These are phyloP conservation scores for Tetragonia tetragonoides DNA, from an alignment of 148 eudicot genomes.

Conservation along the genomic window DNA sequence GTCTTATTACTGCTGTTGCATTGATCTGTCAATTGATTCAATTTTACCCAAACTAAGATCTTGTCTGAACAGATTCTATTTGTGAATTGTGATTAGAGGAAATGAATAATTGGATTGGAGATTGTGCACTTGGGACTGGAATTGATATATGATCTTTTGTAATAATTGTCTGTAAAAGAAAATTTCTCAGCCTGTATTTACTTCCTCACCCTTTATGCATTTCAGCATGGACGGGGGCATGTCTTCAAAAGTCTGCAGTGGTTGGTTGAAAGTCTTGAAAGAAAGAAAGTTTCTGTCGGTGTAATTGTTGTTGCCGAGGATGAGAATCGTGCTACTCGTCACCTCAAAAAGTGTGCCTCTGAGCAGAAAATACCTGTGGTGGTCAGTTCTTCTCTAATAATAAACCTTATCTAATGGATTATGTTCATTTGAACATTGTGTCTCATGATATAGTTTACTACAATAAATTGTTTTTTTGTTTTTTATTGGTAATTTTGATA, in stretches of 20 bases:
- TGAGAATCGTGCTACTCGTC: constrained; percentile 61
- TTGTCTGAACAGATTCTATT: neutral
- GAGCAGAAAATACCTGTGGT: constrained; percentile 64
- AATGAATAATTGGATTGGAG: neutral
- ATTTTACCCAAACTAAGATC: neutral
- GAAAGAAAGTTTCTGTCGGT: constrained; percentile 47
- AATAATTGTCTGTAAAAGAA: neutral
- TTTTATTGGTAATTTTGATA: no score
- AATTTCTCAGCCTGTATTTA: constrained; percentile 5
- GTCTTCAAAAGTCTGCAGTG: constrained; percentile 68
- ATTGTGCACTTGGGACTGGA: neutral
- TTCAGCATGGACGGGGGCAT: constrained; percentile 77
- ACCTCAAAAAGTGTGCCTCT: constrained; percentile 72
- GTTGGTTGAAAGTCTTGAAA: constrained; percentile 55
- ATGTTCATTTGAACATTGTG: neutral
- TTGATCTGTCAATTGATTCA: neutral
- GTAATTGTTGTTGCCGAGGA: constrained; percentile 60
- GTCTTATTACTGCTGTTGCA: no score
- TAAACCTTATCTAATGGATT: neutral
- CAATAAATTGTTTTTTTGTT: no score
- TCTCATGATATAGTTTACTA: neutral
- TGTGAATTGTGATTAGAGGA: neutral
- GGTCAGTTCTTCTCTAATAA: constrained; percentile 40
- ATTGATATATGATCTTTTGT: neutral
- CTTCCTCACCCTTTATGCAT: constrained; percentile 19